phyloP scores from a whole-genome alignment of 2,329 filamentous ascomycete genomes.

The Ophiostoma piceae region DNA sequence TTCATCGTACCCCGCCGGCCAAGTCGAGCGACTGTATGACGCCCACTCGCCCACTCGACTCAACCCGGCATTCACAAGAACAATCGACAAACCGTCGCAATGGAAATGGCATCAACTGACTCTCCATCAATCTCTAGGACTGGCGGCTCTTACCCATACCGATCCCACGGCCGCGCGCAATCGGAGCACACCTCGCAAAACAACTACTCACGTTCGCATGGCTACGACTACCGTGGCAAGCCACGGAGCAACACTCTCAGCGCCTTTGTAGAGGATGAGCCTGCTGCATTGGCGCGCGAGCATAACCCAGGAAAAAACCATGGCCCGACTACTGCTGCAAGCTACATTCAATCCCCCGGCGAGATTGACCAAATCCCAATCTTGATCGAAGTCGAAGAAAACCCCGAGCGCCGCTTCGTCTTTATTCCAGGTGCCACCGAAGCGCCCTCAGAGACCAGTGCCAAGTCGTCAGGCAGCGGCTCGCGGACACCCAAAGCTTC shows the following conservation, averaged over 20 bases:
- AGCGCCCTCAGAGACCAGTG: background rate
- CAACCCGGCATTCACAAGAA: too few species aligned
- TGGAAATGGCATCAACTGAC: background rate
- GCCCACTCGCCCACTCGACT: background rate
- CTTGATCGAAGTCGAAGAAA: slow-evolving; percentile 58
- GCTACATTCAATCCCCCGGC: slow-evolving; percentile 51
- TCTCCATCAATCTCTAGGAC: background rate
- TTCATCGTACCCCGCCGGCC: slow-evolving; percentile 17
- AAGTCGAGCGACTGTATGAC: slow-evolving; percentile 1
- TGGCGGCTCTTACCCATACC: background rate
- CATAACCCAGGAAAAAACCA: slow-evolving; percentile 36
- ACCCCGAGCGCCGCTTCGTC: slow-evolving; percentile 62
- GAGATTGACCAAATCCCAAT: slow-evolving; percentile 64
- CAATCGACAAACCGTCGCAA: background rate
- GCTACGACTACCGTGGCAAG: background rate
- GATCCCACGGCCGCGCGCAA: slow-evolving; percentile 18
- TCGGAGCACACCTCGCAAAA: slow-evolving; percentile 17
- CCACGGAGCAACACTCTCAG: slow-evolving; percentile 48
- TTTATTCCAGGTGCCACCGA: slow-evolving; percentile 42
- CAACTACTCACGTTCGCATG: slow-evolving; percentile 1
- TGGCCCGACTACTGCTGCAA: slow-evolving; percentile 33
- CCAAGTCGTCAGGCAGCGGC: background rate
- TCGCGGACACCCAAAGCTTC: background rate
- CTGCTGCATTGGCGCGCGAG: slow-evolving; percentile 57
- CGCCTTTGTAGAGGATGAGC: slow-evolving; percentile 66